Base-by-base conservation (phyloP, 768 basidiomycete genomes). In the Mrakia gelida region DNA sequence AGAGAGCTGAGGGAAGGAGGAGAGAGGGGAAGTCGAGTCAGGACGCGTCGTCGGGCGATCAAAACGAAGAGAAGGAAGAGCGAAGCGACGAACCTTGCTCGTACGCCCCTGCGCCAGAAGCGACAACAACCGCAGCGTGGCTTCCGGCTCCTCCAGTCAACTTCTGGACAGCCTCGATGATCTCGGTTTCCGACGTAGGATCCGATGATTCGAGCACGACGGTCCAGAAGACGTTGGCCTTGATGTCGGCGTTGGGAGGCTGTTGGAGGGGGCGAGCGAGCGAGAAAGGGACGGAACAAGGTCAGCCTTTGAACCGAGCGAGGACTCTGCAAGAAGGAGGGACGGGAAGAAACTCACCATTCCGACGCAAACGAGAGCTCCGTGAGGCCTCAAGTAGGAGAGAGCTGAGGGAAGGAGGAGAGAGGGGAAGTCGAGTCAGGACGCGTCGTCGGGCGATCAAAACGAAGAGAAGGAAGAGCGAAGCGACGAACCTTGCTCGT, bases 371-470 rank as follows among this genome's bases (percentile, higher is more conserved):
- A 81, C 79, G 68, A 81, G 77, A 8, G 88, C 89, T 16, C 92
- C 92, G 43, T 89, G 89, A 5, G 87, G 86, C 43, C 92, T 88
- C 73, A 95, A 86, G 84, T 95, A 95, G 76, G 92, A 89, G 75
- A 87, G 83, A 0, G 87, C 73, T 63, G 34, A 15, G 13, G 30
- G 30, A 73, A 32, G 34, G 18, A 15, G n/a, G n/a, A 41, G 38
- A 23, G 18, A 23, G 34, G 16, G 15, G 34, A 32, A 41, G 13
- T 4, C 21, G 61, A 75, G 73, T 75, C 30, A 61, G 56, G 45
- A 45, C 45, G 45, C 45, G 45, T 45, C 73, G 26, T n/a, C 23
- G 18, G 21, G 45, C 11, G 34, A 23, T 6, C 5, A 11, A 15
- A 34, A 6, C 26, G 18, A 23, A 59, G 49, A 26, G 32, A 30